A percentile compares a stretch with the other conserved stretches of the same genome.
Evolutionary conservation across 2,329 filamentous ascomycete species (phyloP).

Genomic region (Sphaerulina vaccinii): DNA sequence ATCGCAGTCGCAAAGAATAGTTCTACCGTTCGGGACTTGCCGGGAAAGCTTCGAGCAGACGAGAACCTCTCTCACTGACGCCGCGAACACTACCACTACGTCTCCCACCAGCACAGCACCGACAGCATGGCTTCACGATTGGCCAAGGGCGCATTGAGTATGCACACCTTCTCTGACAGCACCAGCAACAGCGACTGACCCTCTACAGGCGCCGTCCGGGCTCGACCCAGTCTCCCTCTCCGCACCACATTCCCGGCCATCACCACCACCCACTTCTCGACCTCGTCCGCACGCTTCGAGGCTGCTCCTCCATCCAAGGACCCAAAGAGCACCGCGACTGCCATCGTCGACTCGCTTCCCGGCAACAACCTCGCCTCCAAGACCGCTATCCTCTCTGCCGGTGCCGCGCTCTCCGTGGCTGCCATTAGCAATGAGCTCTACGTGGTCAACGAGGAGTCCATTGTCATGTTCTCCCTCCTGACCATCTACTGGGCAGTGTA

Average conservation of each 20-base stretch:
- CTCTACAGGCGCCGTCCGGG: constrained; percentile 67
- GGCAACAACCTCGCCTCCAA: constrained; percentile 92
- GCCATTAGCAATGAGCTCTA: constrained; percentile 99
- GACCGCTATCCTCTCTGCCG: constrained; percentile 92
- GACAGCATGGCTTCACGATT: constrained; percentile 94
- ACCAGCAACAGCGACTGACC: constrained; percentile 33
- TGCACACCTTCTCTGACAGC: constrained; percentile 43
- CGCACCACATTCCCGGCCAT: constrained; percentile 73
- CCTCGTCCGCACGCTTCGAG: constrained; percentile 56
- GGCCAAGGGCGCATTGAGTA: constrained; percentile 92
- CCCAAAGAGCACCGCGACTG: constrained; percentile 95
- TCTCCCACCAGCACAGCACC: constrained; percentile 48
- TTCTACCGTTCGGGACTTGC: neutral
- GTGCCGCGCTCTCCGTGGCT: constrained; percentile 85
- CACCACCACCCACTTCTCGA: constrained; percentile 65
- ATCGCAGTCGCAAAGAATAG: neutral
- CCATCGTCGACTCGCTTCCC: constrained; percentile 87
- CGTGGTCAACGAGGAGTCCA: constrained; percentile 97
- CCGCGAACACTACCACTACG: constrained; percentile 17
- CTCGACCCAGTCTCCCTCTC: constrained; percentile 72
- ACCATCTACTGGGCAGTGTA: constrained; percentile 89
- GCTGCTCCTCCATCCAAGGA: constrained; percentile 72
- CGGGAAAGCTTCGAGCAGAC: constrained; percentile 1
- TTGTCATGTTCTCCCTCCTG: constrained; percentile 88
- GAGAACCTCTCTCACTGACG: constrained; percentile 14